Evolutionary conservation across 352 stramenopile genomes (phyloP).

Genomic region (Phytophthora europaea): DNA sequence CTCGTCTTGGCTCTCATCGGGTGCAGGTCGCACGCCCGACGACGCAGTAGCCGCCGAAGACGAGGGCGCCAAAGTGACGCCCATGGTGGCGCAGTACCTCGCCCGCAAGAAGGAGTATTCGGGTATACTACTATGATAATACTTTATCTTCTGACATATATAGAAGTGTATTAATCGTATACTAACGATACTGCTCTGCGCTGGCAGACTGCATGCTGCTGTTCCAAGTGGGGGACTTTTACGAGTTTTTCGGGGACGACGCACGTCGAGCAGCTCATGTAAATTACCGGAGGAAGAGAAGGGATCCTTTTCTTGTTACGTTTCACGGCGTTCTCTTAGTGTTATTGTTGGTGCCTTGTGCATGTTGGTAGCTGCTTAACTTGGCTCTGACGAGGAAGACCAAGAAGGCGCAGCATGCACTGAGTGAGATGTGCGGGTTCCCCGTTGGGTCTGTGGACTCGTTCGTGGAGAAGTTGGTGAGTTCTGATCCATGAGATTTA

Average conservation of each 20-base stretch:
- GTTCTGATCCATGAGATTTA: neutral
- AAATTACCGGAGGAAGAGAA: neutral
- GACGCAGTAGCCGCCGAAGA: constrained; percentile 7
- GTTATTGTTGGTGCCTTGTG: neutral
- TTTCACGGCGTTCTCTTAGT: neutral
- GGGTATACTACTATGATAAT: constrained; percentile 26
- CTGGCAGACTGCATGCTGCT: constrained; percentile 79
- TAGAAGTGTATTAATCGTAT: neutral
- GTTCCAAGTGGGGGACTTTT: constrained; percentile 89
- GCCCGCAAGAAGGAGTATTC: constrained; percentile 83
- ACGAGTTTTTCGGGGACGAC: constrained; percentile 87
- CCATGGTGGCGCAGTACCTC: constrained; percentile 81
- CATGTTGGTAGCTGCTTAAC: constrained; percentile 61
- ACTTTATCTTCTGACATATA: neutral
- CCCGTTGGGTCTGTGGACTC: constrained; percentile 75
- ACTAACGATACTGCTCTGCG: neutral
- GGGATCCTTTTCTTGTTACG: neutral
- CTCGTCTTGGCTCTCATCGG: constrained; percentile 26
- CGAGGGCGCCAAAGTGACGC: constrained; percentile 43
- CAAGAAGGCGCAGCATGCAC: constrained; percentile 61
- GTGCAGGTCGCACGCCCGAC: neutral
- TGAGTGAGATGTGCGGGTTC: constrained; percentile 86
- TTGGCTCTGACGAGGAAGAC: constrained; percentile 75
- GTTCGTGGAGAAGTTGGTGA: constrained; percentile 85
- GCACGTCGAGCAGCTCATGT: constrained; percentile 76